Evolutionary conservation across 2,329 filamentous ascomycete genomes (phyloP), one percentile per base, ranked within the genome.

Genomic region (Botrytis pseudocinerea): DNA sequence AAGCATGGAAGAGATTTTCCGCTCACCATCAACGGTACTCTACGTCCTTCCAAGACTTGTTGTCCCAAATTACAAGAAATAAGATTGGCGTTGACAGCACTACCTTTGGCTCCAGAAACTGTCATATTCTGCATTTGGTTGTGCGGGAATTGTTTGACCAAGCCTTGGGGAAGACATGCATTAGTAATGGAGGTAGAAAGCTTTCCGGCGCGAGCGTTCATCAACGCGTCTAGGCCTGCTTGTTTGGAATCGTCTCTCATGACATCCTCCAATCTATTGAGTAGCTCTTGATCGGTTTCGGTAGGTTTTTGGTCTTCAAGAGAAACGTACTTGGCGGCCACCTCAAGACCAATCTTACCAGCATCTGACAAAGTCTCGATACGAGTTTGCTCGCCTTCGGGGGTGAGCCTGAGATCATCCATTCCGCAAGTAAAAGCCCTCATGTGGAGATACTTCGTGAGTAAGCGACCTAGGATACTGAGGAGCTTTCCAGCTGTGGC

Each of bases 71-170:
- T 98, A 83, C 95, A 98, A 40, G 95, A 98, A 82, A 99, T 99
- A 74, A 98, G 89, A 79, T 97, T 98, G 69, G 96, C 96, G 81
- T 99, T 99, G 83, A 99, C 96, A 79, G 89, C 86, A 71, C 90
- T 92, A 81, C 96, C 96, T 84, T 99, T 99, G 69, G 96, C 96
- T 82, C 96, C 96, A 73, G 96, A 98, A 22, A 92, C 92, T 35
- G 96, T 99, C 96, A 99, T 99, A 76, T 93, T 90, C 85, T 99
- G 96, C 95, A 99, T 99, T 83, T 98, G 95, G 80, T 99, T 99
- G 80, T 92, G 92, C 1, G 96, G 96, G 83, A 99, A 99, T 12
- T 92, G 89, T 83, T 98, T 99, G 79, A 93, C 90, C 42, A 99
- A 88, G 60, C 93, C 94, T 32, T 85, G 83, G 0, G 96, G 96